Evolutionary conservation across 148 eudicot genomes (phyloP).

Genomic region (Camellia sinensis): DNA sequence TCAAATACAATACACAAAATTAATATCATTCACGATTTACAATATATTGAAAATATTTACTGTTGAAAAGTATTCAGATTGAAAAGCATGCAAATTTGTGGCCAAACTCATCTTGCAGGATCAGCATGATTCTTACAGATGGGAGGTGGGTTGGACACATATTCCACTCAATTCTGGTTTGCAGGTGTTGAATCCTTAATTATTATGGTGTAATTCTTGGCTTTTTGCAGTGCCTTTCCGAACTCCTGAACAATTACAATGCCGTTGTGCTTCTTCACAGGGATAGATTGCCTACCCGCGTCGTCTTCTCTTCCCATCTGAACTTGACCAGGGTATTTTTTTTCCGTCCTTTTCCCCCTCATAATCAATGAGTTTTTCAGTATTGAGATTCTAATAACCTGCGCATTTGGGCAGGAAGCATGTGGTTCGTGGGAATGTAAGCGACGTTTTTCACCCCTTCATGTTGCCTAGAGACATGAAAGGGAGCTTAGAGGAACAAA

Average conservation of each 20-base stretch:
- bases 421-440: slow-evolving; percentile 63
- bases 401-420: slow-evolving; percentile 40
- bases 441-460: slow-evolving; percentile 72
- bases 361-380: background rate
- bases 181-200: background rate
- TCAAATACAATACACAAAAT: too few species aligned
- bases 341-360: background rate
- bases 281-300: slow-evolving; percentile 74
- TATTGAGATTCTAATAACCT: background rate
- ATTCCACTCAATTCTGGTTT: background rate
- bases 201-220: slow-evolving; percentile 12
- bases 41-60: too few species aligned
- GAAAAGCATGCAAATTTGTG: slow-evolving; percentile 73
- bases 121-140: slow-evolving; percentile 48
- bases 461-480: slow-evolving; percentile 44
- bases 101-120: slow-evolving; percentile 58
- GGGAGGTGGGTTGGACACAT: slow-evolving; percentile 62
- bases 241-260: slow-evolving; percentile 93
- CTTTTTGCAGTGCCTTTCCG: slow-evolving; percentile 73
- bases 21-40: too few species aligned
- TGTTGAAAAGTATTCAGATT: too few species aligned
- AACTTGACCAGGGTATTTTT: slow-evolving; percentile 60
- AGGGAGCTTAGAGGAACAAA: slow-evolving; percentile 45
- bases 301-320: slow-evolving; percentile 87
- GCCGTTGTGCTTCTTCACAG: slow-evolving; percentile 89